Evolutionary conservation across 2,329 filamentous ascomycete genomes (phyloP), one percentile per base, ranked within the genome.

Genomic region (Xylaria sp.): DNA sequence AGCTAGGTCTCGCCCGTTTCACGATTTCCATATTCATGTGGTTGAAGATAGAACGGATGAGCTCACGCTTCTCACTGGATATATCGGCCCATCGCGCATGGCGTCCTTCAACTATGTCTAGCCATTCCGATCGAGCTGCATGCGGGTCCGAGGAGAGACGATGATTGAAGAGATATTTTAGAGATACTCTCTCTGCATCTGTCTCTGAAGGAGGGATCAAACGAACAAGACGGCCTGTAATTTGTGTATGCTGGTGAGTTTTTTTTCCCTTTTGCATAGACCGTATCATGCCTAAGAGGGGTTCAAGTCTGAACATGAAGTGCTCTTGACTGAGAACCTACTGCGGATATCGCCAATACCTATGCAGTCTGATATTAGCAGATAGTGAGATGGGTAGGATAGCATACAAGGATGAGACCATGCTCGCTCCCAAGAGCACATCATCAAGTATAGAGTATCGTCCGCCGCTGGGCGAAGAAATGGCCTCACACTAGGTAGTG

Each of bases 91-190:
- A 98, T 2, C 97, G 86, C 0, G 82, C 75, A 70, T 96, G 93
- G 0, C 91, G 90, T 2, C 92, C 93, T 80, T 97, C 94, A 39
- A 98, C 89, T 39, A 98, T 94, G 59, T 93, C 90, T 34, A 94
- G 88, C 94, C 95, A 98, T 83, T 97, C 94, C 4, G 84, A 80
- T 25, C 91, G 87, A 0, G 95, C 94, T 48, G 28, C 83, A 80
- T 6, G 80, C 77, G 3, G 89, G 31, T 89, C 85, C 2, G 87
- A 82, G 2, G 93, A 88, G 0, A 98, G 86, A 10, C 95, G 90
- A 77, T 98, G 89, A 77, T 97, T 98, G 85, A 98, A 97, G 63
- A 98, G 87, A 0, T 86, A 82, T 78, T 92, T 94, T 75, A 97
- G 92, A 4, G 94, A 93, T 1, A 86, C 86, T 41, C 90, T 90